Evolutionary conservation across 2,329 filamentous ascomycete species (phyloP), one percentile per base, ranked within the genome.

Genomic region (Colletotrichum graminicola): DNA sequence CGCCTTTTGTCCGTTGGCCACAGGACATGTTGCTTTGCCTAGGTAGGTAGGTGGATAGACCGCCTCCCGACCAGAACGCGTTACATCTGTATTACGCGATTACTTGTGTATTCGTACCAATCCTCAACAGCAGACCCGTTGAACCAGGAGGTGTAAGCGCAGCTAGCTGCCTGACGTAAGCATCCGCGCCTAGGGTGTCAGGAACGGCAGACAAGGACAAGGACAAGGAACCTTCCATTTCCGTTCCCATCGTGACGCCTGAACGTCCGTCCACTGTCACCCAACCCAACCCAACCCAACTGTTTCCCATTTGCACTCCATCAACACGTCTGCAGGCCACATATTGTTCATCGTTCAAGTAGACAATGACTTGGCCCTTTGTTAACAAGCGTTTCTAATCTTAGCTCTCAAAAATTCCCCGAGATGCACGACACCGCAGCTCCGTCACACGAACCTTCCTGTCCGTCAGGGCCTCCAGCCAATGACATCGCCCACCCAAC

Each of bases 391-490:
- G 61, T 62, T 71, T 71, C 70, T 71, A 72, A 66, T 26, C 49
- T 72, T 62, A 43, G 67, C 52, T 34, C 47, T 32, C 18, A 41
- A 18, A 62, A 71, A 66, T 61, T 62, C 43, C 36, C 57, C 67
- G 66, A 57, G 62, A 65, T 72, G 70, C 70, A 72, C 34, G 61
- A 55, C 55, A 66, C 43, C 61, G 56, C 51, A 59, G 54, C 62
- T 66, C 61, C 56, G 47, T 72, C 70, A 72, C 67, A 71, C 55
- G 55, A 71, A 66, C 34, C 63, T 49, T 57, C 23, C 54, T 55
- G 34, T 21, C 49, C 36, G 61, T 32, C 51, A 49, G 26, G 26
- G 26, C 61, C 23, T 66, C 34, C 55, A 49, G 34, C 70, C 66
- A 72, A 72, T 72, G 51, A 29, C 16, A 23, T 71, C 36, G 18